Evolutionary conservation across 2,329 filamentous ascomycete genomes (phyloP).

Genomic region (Diaporthe longicolla): DNA sequence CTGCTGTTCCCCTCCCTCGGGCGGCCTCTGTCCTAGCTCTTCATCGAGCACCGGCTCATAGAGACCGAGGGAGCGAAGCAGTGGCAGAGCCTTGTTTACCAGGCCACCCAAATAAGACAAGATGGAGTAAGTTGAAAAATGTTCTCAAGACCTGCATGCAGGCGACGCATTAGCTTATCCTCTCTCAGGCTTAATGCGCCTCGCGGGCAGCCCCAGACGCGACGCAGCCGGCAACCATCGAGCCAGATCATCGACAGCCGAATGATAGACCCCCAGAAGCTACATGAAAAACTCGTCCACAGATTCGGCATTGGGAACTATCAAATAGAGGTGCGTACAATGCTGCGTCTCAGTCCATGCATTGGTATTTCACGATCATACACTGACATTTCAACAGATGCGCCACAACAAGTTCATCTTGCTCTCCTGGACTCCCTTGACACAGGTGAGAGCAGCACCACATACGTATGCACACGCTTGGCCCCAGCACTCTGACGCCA

Average conservation of each 20-base stretch:
- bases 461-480: not conserved
- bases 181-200: not conserved
- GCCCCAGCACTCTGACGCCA: constrained; percentile 21
- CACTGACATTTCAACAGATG: constrained; percentile 25
- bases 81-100: constrained; percentile 1
- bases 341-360: not conserved
- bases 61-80: not conserved
- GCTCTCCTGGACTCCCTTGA: constrained; percentile 18
- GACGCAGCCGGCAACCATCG: constrained; percentile 14
- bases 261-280: constrained; percentile 31
- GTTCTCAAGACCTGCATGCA: not conserved
- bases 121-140: constrained; percentile 29
- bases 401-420: constrained; percentile 37
- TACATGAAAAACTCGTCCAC: constrained; percentile 22
- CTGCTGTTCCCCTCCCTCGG: not conserved
- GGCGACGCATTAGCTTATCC: not conserved
- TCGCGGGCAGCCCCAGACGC: constrained; percentile 9
- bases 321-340: constrained; percentile 31
- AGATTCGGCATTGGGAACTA: constrained; percentile 32
- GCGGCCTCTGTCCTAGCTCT: not conserved
- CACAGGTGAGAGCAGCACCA: constrained; percentile 10
- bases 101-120: not conserved
- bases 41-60: not conserved
- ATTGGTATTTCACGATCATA: not conserved
- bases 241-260: constrained; percentile 36